A percentile compares a stretch with the other conserved stretches of the same genome.
Evolutionary conservation across 2,329 filamentous ascomycete genomes (phyloP).

Genomic region (Sclerotinia sclerotiorum): DNA sequence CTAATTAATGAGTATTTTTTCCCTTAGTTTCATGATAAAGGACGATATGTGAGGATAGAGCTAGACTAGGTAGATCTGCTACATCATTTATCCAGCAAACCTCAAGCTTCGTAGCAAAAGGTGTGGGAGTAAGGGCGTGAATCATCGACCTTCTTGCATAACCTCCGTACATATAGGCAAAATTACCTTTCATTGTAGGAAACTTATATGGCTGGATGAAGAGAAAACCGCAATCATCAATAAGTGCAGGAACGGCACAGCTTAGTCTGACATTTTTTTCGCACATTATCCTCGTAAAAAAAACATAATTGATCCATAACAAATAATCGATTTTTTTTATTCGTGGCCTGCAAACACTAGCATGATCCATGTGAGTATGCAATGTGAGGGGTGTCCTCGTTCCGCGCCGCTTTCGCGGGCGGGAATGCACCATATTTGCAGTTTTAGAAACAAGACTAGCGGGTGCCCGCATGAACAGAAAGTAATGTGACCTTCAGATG

Average conservation of each 20-base stretch:
- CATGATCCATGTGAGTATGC: constrained; percentile 21
- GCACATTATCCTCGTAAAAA: background rate
- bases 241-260: background rate
- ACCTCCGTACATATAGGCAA: background rate
- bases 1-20: background rate
- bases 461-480: constrained; percentile 35
- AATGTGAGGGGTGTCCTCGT: constrained; percentile 26
- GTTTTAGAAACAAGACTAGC: constrained; percentile 31
- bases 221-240: background rate
- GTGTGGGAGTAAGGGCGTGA: background rate
- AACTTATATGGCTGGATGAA: background rate
- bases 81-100: background rate
- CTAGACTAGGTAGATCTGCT: background rate
- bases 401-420: constrained; percentile 37
- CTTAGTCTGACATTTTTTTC: constrained; percentile 2
- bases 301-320: background rate
- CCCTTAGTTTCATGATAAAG: background rate
- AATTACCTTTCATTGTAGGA: background rate
- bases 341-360: background rate
- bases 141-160: background rate
- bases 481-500: constrained; percentile 35
- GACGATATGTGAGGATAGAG: background rate
- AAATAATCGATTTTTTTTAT: background rate
- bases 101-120: background rate
- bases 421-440: constrained; percentile 34